Conservation (phyloP, 768 basidiomycete genomes). For the Russula lepida region DNA sequence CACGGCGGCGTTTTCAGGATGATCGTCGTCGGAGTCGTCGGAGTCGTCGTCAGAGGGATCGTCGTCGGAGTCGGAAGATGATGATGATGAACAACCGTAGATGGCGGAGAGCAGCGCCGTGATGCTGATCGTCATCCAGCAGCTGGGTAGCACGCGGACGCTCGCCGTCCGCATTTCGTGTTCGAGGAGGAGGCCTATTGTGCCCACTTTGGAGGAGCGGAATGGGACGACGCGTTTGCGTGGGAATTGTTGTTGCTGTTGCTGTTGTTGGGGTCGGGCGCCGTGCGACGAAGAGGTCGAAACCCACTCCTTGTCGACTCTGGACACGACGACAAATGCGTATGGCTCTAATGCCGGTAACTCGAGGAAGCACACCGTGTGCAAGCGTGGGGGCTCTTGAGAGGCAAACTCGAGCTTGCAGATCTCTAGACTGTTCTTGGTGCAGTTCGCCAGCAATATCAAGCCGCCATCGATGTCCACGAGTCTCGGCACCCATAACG, state of each 20-base stretch:
- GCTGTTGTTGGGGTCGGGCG: not conserved
- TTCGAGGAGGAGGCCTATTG: not conserved
- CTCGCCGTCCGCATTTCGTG: not conserved
- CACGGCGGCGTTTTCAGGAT: not conserved
- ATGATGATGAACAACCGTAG: not conserved
- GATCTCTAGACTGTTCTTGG: not conserved
- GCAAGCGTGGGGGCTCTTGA: not conserved
- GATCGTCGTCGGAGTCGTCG: not conserved
- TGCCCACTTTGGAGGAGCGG: conserved; percentile 4
- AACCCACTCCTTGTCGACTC: not conserved
- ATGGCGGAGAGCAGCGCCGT: not conserved
- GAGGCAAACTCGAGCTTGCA: conserved; percentile 3
- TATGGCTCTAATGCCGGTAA: not conserved
- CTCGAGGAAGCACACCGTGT: conserved; percentile 3
- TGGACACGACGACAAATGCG: not conserved
- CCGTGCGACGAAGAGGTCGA: not conserved
- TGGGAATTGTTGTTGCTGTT: not conserved
- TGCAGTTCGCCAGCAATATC: not conserved
- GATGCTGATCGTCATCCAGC: conserved; percentile 10
- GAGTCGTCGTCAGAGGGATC: not conserved
- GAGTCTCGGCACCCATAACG: conserved; percentile 1
- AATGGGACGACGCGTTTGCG: conserved; percentile 4
- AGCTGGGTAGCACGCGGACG: not conserved
- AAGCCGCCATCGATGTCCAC: not conserved
- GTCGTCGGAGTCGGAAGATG: not conserved